phyloP scores from a whole-genome alignment of 306 rosid species.

The Dryas alaskensis region DNA sequence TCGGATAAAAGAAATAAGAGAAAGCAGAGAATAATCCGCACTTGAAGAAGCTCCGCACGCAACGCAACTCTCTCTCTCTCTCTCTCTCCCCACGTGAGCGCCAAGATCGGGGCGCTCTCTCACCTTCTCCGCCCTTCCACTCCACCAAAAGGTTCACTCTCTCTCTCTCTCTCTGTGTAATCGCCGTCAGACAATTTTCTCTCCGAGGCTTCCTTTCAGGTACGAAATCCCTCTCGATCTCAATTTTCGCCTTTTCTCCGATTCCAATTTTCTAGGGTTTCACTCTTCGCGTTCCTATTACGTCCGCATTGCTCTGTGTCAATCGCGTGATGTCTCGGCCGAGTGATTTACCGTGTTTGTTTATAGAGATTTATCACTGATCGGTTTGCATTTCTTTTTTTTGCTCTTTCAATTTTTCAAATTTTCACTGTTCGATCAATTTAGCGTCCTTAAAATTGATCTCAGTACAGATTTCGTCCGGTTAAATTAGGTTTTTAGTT shows the following conservation, averaged over 20 bases:
- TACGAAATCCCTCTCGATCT: not conserved
- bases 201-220: constrained; percentile 2
- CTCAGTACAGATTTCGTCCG: not conserved
- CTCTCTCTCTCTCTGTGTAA: not conserved
- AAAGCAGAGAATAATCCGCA: not conserved
- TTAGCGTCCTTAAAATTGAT: not conserved
- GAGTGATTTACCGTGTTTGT: not conserved
- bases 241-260: constrained; percentile 4
- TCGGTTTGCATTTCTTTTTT: not conserved
- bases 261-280: constrained; percentile 11
- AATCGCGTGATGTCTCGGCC: not conserved
- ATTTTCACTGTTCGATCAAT: constrained; percentile 1
- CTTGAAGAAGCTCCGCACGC: not conserved
- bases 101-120: constrained; percentile 6
- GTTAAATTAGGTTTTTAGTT: not conserved
- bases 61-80: not conserved
- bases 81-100: not conserved
- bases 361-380: not conserved
- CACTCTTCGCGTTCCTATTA: not conserved
- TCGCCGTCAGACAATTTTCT: not conserved
- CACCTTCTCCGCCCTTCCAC: not conserved
- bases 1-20: not conserved
- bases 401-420: not conserved
- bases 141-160: too few relatives aligned
- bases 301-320: not conserved